Evolutionary conservation across 176 grass and related monocot species (phyloP), one percentile per base, ranked within the genome.

Genomic region (Neostapfia colusana): DNA sequence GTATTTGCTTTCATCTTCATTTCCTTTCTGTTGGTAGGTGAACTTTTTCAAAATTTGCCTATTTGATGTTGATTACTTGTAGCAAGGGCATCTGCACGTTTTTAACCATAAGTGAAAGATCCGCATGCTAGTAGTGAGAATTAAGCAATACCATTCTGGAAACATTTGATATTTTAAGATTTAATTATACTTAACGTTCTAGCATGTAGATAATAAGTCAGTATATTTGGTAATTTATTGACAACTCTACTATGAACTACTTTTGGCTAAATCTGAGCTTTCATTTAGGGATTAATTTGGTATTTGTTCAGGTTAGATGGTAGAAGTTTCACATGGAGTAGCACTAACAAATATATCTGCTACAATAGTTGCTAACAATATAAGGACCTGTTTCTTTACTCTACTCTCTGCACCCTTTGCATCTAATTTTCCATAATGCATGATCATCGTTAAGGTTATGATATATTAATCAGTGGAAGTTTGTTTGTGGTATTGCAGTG

Each of bases 1-100:
- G 35, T 99, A 35, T 99, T 99, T 80, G 88, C 89, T 78, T 88
- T 78, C 69, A 90, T 92, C 81, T 99, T 95, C 82, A 60, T 99
- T 74, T 86, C 89, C 36, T 99, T 99, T 70, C 6, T 95, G 1
- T 69, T 99, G 96, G 92, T 99, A 92, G 50, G 81, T 78, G 63
- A 75, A 48, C 54, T 69, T 41, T 82, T 45, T 43, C 21, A 49
- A 26, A 50, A 24, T 77, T 63, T 36, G 13, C 16, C 20, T 77
- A 48, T 65, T 85, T 38, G 36, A 25, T 74, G 12, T 85, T 88
- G 73, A 42, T 77, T 81, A 55, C 57, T 44, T 68, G 54, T 70
- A 62, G 4, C 23, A 53, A 39, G 25, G 38, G 3, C 20, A 13
- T 64, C 6, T 73, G 50, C 53, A 65, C 35, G 21, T 28, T 75